A percentile compares a stretch with the other conserved stretches of the same genome.
Evolutionary conservation across 345 rosid species (phyloP).

Genomic region (Luvunga scandens): DNA sequence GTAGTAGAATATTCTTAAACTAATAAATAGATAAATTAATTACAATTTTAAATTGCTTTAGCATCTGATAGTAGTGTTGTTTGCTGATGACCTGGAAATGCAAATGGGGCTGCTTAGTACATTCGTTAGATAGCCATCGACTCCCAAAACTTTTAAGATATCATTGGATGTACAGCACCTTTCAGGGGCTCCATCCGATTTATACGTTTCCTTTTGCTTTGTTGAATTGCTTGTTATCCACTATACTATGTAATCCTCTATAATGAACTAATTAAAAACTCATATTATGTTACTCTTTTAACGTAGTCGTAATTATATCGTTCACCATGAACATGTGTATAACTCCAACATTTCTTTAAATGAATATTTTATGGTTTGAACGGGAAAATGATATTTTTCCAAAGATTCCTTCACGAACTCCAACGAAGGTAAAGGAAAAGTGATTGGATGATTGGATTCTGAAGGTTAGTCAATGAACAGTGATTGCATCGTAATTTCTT

Average conservation of each 20-base stretch:
- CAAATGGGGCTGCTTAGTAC: neutral
- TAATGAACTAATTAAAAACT: neutral
- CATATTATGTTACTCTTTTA: neutral
- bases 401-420: too few relatives aligned
- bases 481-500: too few relatives aligned
- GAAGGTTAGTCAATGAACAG: too few relatives aligned
- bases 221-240: neutral
- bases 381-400: too few relatives aligned
- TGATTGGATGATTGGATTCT: too few relatives aligned
- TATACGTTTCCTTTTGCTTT: neutral
- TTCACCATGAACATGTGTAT: neutral
- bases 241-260: neutral
- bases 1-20: neutral
- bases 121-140: neutral
- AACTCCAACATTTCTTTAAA: too few relatives aligned
- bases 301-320: neutral
- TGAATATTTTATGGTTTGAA: too few relatives aligned
- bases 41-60: neutral
- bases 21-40: neutral
- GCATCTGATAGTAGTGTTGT: too few relatives aligned
- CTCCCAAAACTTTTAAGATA: neutral
- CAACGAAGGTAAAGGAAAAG: too few relatives aligned
- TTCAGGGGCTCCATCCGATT: slow-evolving; percentile 8
- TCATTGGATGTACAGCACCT: neutral
- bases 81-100: neutral